A percentile compares a stretch with the other conserved stretches of the same genome.
phyloP scores from a whole-genome alignment of 306 rosid species.

The Neltuma alba region DNA sequence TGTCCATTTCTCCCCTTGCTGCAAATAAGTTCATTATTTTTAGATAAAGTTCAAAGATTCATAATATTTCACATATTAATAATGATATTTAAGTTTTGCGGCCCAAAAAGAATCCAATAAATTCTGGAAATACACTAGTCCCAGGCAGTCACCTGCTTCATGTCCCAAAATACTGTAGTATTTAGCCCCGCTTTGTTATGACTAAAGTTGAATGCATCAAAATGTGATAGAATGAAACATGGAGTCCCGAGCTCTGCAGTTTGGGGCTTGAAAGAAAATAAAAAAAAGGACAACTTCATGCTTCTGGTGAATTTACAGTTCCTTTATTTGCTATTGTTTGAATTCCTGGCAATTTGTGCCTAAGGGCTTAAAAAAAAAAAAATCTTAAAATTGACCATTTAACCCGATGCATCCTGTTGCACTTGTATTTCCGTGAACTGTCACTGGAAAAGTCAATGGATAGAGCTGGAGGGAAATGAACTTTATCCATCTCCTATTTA shows the following conservation, averaged over 20 bases:
- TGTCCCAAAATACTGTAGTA: neutral
- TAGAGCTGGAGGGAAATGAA: neutral
- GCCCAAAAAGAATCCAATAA: neutral
- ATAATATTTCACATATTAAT: neutral
- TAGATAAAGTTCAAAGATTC: constrained; percentile 15
- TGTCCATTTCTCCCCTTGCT: constrained; percentile 98
- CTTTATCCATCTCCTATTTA: neutral
- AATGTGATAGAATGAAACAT: neutral
- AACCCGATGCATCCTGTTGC: constrained; percentile 15
- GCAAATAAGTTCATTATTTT: constrained; percentile 45
- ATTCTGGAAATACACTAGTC: constrained; percentile 8
- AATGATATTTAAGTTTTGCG: neutral
- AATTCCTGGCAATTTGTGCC: constrained; percentile 11
- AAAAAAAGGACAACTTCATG: neutral
- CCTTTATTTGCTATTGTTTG: constrained; percentile 3
- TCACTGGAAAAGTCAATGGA: constrained; percentile 9
- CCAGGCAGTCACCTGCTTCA: constrained; percentile 9
- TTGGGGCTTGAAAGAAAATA: constrained; percentile 10
- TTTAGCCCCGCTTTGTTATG: neutral
- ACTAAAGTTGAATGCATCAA: neutral
- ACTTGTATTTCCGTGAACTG: neutral
- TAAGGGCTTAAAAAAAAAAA: neutral
- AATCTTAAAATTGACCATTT: neutral
- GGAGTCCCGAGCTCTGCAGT: neutral
- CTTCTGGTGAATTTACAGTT: neutral